Evolutionary conservation across 495 filamentous ascomycete species (phyloP).

Genomic region (Penicillium fimorum): DNA sequence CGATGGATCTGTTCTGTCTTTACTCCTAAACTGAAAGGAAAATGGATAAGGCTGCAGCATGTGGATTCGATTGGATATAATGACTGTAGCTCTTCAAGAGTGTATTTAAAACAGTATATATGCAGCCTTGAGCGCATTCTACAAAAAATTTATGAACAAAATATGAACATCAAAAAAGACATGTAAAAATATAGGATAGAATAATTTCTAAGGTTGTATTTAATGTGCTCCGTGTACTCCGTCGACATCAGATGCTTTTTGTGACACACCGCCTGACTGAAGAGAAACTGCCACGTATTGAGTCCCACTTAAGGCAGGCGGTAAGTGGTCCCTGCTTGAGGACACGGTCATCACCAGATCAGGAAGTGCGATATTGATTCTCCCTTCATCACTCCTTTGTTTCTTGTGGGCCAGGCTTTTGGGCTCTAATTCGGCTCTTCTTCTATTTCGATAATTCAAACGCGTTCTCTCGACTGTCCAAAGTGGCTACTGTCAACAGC

Average conservation of each 20-base stretch:
- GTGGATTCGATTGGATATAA: slow-evolving; percentile 9
- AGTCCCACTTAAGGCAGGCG: slow-evolving; percentile 20
- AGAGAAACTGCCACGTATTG: slow-evolving; percentile 13
- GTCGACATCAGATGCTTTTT: background rate
- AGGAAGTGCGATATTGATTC: slow-evolving; percentile 24
- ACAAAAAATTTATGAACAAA: background rate
- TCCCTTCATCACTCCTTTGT: slow-evolving; percentile 33
- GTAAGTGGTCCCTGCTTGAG: slow-evolving; percentile 22
- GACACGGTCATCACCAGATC: slow-evolving; percentile 37
- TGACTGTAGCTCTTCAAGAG: slow-evolving; percentile 7
- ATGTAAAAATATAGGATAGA: background rate
- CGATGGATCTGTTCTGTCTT: slow-evolving; percentile 10
- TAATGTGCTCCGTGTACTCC: too few species aligned
- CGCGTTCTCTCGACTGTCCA: slow-evolving; percentile 1
- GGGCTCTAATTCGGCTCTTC: slow-evolving; percentile 16
- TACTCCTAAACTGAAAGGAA: slow-evolving; percentile 1
- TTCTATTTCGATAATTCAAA: slow-evolving; percentile 4
- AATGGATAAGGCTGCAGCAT: slow-evolving; percentile 1
- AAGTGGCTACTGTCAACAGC: slow-evolving; percentile 11
- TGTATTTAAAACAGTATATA: slow-evolving; percentile 10
- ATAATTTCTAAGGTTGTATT: too few species aligned
- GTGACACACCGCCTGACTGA: slow-evolving; percentile 21
- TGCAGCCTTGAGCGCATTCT: slow-evolving; percentile 9
- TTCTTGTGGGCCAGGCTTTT: slow-evolving; percentile 26
- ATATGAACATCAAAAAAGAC: background rate